These are phyloP conservation scores for Tetrapisispora fleetii DNA, from an alignment of 805 yeast species.

Conservation along the genomic window DNA sequence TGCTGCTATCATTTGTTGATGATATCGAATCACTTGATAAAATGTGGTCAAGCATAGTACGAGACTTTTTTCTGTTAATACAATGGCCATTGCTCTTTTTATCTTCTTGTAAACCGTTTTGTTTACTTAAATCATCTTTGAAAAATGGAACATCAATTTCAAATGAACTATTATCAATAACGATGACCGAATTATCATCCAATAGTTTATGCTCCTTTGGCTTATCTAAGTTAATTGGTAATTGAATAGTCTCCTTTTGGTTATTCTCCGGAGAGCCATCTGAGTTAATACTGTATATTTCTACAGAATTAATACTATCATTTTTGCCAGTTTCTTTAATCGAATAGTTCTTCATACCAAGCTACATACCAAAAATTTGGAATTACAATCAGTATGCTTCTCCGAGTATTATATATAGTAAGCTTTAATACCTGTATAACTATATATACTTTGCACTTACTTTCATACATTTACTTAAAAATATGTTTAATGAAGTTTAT, in stretches of 20 bases:
- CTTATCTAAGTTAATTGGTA: background rate
- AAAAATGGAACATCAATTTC: slow-evolving; percentile 18
- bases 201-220: no score
- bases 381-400: no score
- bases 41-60: background rate
- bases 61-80: background rate
- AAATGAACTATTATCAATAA: slow-evolving; percentile 7
- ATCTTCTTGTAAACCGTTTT: background rate
- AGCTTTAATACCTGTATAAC: no score
- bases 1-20: background rate
- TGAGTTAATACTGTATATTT: background rate
- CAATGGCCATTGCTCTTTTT: background rate
- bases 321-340: background rate
- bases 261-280: background rate
- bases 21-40: background rate
- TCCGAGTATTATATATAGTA: no score
- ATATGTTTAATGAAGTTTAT: no score
- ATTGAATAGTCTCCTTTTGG: background rate
- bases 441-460: no score
- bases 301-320: background rate
- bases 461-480: no score
- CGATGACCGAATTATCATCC: background rate
- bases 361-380: background rate
- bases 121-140: slow-evolving; percentile 12
- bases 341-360: background rate